Conservation (phyloP, 2,329 filamentous ascomycete species). For the Beauveria sp. region DNA sequence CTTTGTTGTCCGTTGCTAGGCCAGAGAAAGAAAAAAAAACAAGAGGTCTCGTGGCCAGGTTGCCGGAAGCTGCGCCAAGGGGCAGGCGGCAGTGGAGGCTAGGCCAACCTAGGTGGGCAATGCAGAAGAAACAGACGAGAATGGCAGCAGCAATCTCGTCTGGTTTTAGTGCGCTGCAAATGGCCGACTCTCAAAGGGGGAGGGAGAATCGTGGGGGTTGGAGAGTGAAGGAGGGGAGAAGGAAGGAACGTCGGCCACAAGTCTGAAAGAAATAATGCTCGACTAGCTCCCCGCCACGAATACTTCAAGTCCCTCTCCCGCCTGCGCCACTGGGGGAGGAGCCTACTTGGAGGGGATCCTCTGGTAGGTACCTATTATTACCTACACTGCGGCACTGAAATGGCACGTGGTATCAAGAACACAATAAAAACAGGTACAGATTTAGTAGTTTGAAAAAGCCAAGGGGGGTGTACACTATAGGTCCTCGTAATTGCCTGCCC, state of each 20-base stretch:
- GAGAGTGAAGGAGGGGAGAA: not conserved
- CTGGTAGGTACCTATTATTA: too few relatives aligned
- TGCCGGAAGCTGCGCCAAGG: not conserved
- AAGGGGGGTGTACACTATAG: too few relatives aligned
- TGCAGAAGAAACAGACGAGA: constrained; percentile 3
- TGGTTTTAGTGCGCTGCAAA: not conserved
- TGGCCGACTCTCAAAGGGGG: not conserved
- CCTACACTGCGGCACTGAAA: too few relatives aligned
- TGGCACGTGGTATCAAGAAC: too few relatives aligned
- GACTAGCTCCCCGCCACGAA: not conserved
- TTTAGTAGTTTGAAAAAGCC: too few relatives aligned
- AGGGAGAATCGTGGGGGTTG: not conserved
- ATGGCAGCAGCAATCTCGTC: not conserved
- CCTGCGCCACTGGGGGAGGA: too few relatives aligned
- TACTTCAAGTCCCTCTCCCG: too few relatives aligned
- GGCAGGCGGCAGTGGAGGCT: not conserved
- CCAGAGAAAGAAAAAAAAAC: not conserved
- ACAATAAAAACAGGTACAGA: too few relatives aligned
- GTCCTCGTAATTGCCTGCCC: too few relatives aligned
- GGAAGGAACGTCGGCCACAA: not conserved
- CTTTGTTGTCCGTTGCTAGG: not conserved
- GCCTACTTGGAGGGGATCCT: too few relatives aligned
- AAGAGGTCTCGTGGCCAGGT: constrained; percentile 10
- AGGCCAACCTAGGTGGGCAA: not conserved
- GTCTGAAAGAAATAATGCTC: not conserved